phyloP scores from a whole-genome alignment of 2,329 filamentous ascomycete species.

The Verticillium nonalfalfae region DNA sequence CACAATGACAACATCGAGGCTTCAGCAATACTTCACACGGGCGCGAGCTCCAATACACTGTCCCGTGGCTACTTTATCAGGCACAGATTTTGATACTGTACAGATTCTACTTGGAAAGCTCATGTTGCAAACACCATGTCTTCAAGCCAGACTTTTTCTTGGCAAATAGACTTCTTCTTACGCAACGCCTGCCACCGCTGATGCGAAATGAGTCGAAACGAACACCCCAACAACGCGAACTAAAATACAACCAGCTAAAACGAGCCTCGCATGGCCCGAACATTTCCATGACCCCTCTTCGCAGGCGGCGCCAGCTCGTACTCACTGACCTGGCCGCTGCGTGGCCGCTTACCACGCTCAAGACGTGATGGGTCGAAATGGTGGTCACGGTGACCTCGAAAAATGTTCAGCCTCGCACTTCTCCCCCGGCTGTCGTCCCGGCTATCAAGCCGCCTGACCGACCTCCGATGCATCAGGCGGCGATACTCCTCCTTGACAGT shows the following conservation, averaged over 20 bases:
- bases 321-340: constrained; percentile 9
- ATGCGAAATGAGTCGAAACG: background rate
- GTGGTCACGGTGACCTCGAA: background rate
- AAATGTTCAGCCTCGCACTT: background rate
- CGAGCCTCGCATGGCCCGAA: constrained; percentile 5
- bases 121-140: no score
- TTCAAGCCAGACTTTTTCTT: no score
- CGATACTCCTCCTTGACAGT: constrained; percentile 28
- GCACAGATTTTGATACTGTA: no score
- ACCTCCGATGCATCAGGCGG: background rate
- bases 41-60: no score
- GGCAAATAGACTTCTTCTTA: background rate
- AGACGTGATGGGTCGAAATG: constrained; percentile 1
- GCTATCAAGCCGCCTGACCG: constrained; percentile 5
- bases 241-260: constrained; percentile 1
- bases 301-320: constrained; percentile 5
- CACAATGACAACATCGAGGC: no score
- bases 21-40: no score
- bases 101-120: no score
- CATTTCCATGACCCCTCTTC: background rate
- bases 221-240: background rate
- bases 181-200: background rate
- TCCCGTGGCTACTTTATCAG: no score
- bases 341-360: constrained; percentile 5
- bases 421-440: constrained; percentile 1